Conservation (phyloP, 306 rosid species). For the Quercus variabilis region DNA sequence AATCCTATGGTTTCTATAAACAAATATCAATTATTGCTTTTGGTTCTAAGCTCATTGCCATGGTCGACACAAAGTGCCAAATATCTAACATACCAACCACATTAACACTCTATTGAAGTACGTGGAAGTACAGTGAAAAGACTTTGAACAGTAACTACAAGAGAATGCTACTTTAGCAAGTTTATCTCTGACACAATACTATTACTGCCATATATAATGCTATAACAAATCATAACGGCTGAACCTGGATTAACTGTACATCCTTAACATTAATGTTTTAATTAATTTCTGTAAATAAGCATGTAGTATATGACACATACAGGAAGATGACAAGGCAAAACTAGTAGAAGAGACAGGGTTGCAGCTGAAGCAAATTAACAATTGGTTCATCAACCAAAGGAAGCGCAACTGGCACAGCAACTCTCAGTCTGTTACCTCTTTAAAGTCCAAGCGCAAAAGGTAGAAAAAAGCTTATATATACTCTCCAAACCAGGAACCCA, state of each 20-base stretch:
- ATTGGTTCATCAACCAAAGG: constrained; percentile 98
- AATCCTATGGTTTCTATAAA: too few relatives aligned
- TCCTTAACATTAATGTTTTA: not conserved
- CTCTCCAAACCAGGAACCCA: not conserved
- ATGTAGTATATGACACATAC: not conserved
- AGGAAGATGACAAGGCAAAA: constrained; percentile 99
- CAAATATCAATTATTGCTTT: too few relatives aligned
- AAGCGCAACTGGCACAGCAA: constrained; percentile 98
- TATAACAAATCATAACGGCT: not conserved
- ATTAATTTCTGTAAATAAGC: not conserved
- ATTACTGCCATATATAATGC: not conserved
- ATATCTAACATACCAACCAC: too few relatives aligned
- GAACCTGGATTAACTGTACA: not conserved
- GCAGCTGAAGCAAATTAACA: constrained; percentile 98
- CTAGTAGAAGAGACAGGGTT: constrained; percentile 98
- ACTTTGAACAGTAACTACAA: too few relatives aligned
- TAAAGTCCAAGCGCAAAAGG: constrained; percentile 97
- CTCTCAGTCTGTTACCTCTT: constrained; percentile 87
- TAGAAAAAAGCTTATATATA: constrained; percentile 17
- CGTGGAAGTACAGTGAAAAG: too few relatives aligned
- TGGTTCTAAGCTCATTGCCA: too few relatives aligned
- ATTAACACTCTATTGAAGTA: too few relatives aligned
- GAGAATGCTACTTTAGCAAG: not conserved
- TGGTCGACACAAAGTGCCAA: too few relatives aligned
- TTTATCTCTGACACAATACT: not conserved